Conservation (phyloP, 139 green algal genomes). For the Ulvella scutata region DNA sequence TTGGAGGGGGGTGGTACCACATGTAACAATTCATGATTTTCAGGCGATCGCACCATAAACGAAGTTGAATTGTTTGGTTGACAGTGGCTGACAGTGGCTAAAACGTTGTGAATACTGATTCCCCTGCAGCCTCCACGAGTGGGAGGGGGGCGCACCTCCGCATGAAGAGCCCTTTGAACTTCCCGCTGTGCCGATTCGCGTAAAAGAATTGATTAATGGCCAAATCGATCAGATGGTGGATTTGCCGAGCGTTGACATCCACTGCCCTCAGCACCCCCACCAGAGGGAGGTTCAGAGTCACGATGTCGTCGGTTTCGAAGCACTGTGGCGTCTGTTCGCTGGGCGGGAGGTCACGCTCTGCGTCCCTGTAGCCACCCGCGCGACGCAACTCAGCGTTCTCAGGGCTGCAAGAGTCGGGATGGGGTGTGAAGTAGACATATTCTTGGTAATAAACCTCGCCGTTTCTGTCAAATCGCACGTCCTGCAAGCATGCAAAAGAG, state of each 20-base stretch:
- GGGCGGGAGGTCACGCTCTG: background rate
- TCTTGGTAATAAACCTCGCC: background rate
- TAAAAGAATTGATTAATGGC: background rate
- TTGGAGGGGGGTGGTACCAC: too few species aligned
- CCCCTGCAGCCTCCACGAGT: too few species aligned
- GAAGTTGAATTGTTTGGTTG: too few species aligned
- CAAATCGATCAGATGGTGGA: background rate
- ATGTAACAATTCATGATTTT: too few species aligned
- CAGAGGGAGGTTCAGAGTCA: conserved; percentile 3
- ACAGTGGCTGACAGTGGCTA: too few species aligned
- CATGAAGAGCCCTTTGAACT: background rate
- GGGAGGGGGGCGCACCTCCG: background rate
- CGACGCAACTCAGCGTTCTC: background rate
- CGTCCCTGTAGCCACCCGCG: background rate
- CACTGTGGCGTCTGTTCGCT: background rate
- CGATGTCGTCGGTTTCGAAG: background rate
- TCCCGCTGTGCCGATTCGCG: background rate
- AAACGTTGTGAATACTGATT: too few species aligned
- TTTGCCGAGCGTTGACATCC: background rate
- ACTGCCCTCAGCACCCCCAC: background rate
- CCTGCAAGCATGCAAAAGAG: background rate
- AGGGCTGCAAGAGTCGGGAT: background rate
- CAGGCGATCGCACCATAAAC: too few species aligned
- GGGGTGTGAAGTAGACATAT: background rate
- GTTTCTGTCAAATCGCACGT: background rate